phyloP scores from a whole-genome alignment of 495 filamentous ascomycete genomes.

The Antarctomyces pellizariae region DNA sequence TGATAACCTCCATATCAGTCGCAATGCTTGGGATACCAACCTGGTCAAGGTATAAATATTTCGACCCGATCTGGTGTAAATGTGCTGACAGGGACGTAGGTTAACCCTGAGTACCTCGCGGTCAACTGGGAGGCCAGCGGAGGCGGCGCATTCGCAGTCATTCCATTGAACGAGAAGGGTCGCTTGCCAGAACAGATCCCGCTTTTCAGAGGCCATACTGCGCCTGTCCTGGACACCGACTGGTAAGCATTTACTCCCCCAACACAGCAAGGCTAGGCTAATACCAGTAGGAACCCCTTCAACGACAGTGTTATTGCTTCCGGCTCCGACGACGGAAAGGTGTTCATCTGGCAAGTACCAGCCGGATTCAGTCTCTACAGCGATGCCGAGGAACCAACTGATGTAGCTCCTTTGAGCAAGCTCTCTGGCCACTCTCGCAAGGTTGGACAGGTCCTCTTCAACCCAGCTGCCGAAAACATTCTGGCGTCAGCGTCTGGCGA shows the following conservation, averaged over 20 bases:
- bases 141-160: constrained; percentile 91
- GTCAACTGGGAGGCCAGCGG: constrained; percentile 98
- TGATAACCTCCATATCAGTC: constrained; percentile 83
- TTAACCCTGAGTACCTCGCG: constrained; percentile 82
- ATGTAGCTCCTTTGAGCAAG: constrained; percentile 60
- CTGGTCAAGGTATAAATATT: constrained; percentile 50
- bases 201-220: constrained; percentile 86
- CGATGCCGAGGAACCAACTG: constrained; percentile 59
- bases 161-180: constrained; percentile 72
- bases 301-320: constrained; percentile 84
- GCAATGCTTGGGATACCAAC: constrained; percentile 98
- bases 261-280: constrained; percentile 9
- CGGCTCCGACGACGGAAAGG: constrained; percentile 88
- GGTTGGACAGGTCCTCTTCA: constrained; percentile 91
- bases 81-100: constrained; percentile 23
- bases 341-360: constrained; percentile 89
- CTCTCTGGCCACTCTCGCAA: constrained; percentile 72
- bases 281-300: constrained; percentile 59
- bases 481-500: constrained; percentile 91
- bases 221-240: constrained; percentile 89
- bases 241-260: constrained; percentile 36
- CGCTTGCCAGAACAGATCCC: constrained; percentile 82
- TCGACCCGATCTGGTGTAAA: constrained; percentile 4
- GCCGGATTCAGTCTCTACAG: constrained; percentile 64
- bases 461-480: constrained; percentile 86